Percentiles rank a stretch among this genome's conserved stretches.
phyloP scores from a whole-genome alignment of 805 yeast species.

The Ogataea allantospora region DNA sequence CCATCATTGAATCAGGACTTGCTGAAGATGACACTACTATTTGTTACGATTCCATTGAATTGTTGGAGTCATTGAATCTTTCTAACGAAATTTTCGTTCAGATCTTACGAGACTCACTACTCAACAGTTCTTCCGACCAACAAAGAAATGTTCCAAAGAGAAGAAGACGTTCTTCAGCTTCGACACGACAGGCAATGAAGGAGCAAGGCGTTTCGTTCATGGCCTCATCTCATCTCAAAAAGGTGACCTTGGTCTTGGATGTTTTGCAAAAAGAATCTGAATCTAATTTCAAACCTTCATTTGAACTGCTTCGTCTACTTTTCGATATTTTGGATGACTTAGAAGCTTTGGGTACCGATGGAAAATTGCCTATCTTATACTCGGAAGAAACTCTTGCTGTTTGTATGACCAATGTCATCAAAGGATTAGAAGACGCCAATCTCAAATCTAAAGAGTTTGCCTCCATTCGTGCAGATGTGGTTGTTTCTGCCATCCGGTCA shows the following conservation, averaged over 20 bases:
- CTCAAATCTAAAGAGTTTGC: constrained; percentile 50
- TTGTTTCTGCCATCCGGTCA: constrained; percentile 87
- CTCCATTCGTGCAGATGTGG: constrained; percentile 79
- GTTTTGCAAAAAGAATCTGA: constrained; percentile 55
- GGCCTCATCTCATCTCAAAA: constrained; percentile 77
- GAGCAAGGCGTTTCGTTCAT: constrained; percentile 67
- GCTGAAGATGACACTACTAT: constrained; percentile 33
- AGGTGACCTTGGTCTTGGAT: constrained; percentile 76
- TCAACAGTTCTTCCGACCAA: constrained; percentile 33
- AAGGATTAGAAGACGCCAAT: constrained; percentile 44
- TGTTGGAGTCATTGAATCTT: constrained; percentile 54
- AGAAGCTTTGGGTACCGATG: constrained; percentile 85
- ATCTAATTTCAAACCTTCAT: constrained; percentile 26
- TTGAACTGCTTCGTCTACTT: constrained; percentile 38
- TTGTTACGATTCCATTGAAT: constrained; percentile 51
- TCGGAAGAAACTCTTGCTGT: constrained; percentile 89
- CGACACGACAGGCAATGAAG: constrained; percentile 72
- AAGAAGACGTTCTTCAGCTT: constrained; percentile 78
- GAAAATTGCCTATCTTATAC: constrained; percentile 85
- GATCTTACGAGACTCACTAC: constrained; percentile 48
- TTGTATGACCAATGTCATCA: constrained; percentile 73
- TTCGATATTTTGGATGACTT: constrained; percentile 69
- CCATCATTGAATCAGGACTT: constrained; percentile 51
- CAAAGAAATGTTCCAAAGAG: constrained; percentile 59
- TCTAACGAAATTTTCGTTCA: constrained; percentile 56